Evolutionary conservation across 129 eudicot species (phyloP), one percentile per base, ranked within the genome.

Genomic region (Flaveria trinervia): DNA sequence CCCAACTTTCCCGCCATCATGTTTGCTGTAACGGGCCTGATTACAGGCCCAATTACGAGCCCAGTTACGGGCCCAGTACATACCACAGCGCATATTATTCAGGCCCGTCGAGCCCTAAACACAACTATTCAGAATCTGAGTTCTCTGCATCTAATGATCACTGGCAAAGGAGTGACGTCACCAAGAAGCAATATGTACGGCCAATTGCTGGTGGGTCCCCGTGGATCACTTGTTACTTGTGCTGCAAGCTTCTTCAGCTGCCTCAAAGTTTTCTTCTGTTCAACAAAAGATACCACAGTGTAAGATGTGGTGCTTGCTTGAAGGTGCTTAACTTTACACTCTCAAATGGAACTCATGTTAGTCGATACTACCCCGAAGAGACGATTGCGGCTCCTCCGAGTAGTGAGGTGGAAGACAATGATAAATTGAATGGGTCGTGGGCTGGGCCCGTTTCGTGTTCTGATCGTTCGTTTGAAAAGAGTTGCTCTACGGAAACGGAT

Each of bases 141-240:
- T 83, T 76, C 71, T 82, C 85, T 51, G 17, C 39, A 3, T 74
- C 80, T 17, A 84, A 80, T 23, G 76, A 85, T 36, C 85, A 79
- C 8, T 13, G 79, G 64, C 84, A 46, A 30, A 33, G 33, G 54
- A 73, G 60, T 52, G 79, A 79, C 15, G 56, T 79, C 70, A 25
- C 88, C 0, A 80, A 74, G n/a, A 90, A 82, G 81, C 73, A 64
- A 79, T 89, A 87, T 66, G 69, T 90, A 75, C 84, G 88, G 25
- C 97, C 97, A 0, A 68, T 90, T 48, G 88, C 97, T 12, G 91
- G 97, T 39, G 98, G 97, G 50, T 81, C 92, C 13, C 98, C 98
- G 1, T 71, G 90, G 72, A 30, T 93, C 14, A 45, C 83, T 13
- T 93, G 98, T 78, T 87, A 88, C 68, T 56, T 70, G 30, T 93